Evolutionary conservation across 2,329 filamentous ascomycete genomes (phyloP).

Genomic region (Didymella lethalis): DNA sequence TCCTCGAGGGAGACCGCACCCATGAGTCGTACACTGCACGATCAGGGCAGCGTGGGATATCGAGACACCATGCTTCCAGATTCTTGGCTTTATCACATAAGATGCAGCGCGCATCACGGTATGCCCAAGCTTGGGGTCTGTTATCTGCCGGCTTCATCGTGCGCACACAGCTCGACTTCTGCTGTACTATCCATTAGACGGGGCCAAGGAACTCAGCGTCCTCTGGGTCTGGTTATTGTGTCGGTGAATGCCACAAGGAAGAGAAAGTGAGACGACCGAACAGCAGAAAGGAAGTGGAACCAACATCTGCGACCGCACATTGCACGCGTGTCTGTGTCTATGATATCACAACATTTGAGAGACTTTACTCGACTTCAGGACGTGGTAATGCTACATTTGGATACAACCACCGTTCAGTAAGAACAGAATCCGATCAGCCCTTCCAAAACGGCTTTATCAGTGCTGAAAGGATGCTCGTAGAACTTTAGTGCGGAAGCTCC

Average conservation of each 20-base stretch:
- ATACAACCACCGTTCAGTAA: constrained; percentile 1
- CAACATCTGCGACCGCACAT: not conserved
- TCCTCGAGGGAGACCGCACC: not conserved
- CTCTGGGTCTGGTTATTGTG: not conserved
- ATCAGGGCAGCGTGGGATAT: not conserved
- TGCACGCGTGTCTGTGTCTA: not conserved
- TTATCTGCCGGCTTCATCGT: not conserved
- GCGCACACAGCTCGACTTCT: not conserved
- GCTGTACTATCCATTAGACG: not conserved
- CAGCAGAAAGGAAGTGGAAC: not conserved
- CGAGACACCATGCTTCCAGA: not conserved
- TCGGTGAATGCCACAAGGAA: not conserved
- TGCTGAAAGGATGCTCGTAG: not conserved
- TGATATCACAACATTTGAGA: not conserved
- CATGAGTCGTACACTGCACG: not conserved
- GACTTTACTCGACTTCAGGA: not conserved
- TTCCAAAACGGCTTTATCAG: not conserved
- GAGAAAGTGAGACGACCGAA: not conserved
- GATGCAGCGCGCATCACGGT: not conserved
- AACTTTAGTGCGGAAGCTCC: too few species aligned
- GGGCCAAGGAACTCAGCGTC: not conserved
- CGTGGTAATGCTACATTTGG: not conserved
- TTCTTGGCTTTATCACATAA: not conserved
- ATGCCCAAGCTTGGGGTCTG: not conserved
- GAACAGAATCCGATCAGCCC: not conserved